Percentiles rank a stretch among this genome's conserved stretches.
Evolutionary conservation across 306 rosid genomes (phyloP).

Genomic region (Cyclanthera cordifolia): DNA sequence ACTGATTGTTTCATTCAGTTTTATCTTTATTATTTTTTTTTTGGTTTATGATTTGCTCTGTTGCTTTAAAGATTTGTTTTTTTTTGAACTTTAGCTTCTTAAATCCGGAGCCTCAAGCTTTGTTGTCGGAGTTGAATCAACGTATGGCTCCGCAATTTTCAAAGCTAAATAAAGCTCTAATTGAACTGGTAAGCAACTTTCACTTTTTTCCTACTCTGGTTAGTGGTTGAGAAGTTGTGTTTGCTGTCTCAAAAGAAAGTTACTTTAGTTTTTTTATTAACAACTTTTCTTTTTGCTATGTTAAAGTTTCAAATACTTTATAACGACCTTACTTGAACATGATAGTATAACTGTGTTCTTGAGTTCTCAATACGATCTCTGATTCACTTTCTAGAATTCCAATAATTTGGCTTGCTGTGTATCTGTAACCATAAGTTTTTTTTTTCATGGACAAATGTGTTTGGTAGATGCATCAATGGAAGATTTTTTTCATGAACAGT

Average conservation of each 20-base stretch:
- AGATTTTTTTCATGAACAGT: neutral
- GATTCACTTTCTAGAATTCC: neutral
- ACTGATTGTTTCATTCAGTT: neutral
- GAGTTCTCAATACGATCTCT: neutral
- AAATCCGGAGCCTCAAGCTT: conserved; percentile 58
- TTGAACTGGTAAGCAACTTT: conserved; percentile 46
- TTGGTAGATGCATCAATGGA: no score
- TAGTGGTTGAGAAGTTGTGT: neutral
- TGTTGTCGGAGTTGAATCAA: conserved; percentile 69
- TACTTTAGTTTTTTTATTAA: neutral
- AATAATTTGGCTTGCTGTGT: neutral
- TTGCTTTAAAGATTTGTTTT: neutral
- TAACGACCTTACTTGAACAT: no score
- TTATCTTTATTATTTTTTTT: neutral
- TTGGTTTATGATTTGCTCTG: neutral
- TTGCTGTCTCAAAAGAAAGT: neutral
- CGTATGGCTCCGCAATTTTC: conserved; percentile 79
- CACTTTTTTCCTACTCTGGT: neutral
- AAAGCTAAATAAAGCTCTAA: conserved; percentile 73
- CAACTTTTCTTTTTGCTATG: no score
- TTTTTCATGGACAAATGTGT: neutral
- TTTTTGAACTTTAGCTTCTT: conserved; percentile 37
- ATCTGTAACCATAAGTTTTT: neutral
- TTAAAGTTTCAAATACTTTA: neutral
- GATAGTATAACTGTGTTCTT: no score